These are phyloP conservation scores for Paracoccidioides brasiliensis DNA, from an alignment of 2,329 filamentous ascomycete species.

Conservation along the genomic window DNA sequence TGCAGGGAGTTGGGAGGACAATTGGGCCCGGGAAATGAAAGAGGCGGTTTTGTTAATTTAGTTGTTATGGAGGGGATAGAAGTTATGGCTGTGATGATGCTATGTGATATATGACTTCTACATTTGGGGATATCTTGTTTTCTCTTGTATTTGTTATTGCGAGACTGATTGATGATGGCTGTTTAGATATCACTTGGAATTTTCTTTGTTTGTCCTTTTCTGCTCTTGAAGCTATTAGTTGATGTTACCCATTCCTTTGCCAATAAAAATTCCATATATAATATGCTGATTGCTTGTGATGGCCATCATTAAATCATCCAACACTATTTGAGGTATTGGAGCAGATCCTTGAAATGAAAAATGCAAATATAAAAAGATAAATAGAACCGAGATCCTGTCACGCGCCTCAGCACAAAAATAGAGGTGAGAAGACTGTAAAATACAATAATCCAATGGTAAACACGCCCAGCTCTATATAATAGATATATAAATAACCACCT, in stretches of 20 bases:
- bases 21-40: slow-evolving; percentile 27
- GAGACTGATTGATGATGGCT: neutral
- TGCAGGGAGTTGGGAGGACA: slow-evolving; percentile 27
- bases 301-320: neutral
- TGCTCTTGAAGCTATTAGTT: neutral
- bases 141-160: neutral
- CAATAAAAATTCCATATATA: neutral
- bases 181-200: neutral
- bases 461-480: neutral
- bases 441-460: neutral
- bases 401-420: neutral
- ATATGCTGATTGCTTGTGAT: neutral
- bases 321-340: neutral
- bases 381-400: neutral
- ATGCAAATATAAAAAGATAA: neutral
- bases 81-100: neutral
- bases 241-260: neutral
- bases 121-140: neutral
- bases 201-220: neutral
- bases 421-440: neutral
- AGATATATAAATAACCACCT: neutral
- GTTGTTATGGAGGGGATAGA: neutral
- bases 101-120: neutral
- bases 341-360: too few relatives aligned
- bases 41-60: neutral